Evolutionary conservation across 805 yeast genomes (phyloP), one percentile per base, ranked within the genome.

Genomic region (Wickerhamiella azymoides): DNA sequence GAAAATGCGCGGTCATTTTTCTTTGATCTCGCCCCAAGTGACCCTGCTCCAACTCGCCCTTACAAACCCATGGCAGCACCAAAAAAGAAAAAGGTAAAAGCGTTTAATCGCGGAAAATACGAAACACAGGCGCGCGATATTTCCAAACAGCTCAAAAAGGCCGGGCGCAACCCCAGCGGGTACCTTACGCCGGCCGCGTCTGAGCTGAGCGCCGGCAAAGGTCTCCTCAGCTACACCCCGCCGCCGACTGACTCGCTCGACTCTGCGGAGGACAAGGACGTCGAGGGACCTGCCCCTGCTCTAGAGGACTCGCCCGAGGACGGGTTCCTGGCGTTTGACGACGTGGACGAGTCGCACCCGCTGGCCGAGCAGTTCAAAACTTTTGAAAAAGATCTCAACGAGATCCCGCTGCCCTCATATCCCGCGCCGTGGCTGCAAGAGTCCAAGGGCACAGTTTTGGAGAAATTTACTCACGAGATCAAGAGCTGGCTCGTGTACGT

Each of bases 401-500:
- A 14, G 43, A 47, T 47, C 11, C 46, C 47, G 36, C 33, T 49
- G 13, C 49, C 45, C 8, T 19, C 32, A 2, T 28, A 38, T 33
- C 47, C 43, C 19, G 45, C 28, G 7, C 50, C 50, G 7, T 47
- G 50, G 50, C 33, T 26, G 24, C 27, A 25, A 11, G 14, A 25
- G 16, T 38, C 44, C 10, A 30, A 16, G 7, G 42, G 11, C 18
- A 19, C 36, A 24, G 19, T 16, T 13, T 13, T 38, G 5, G n/a
- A 18, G 9, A 43, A 26, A 16, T 35, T 86, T 28, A 79, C 88
- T 1, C 88, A 81, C 54, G 85, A 95, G 92, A 69, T 89, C 18
- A 81, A 92, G 3, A 68, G 85, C 57, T 89, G 85, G 60, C 80
- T 83, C 25, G 73, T 76, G 40, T 89, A 86, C 61, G 77, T 88